These are phyloP conservation scores for Diplodia corticola DNA, from an alignment of 2,329 filamentous ascomycete species.

Conservation along the genomic window DNA sequence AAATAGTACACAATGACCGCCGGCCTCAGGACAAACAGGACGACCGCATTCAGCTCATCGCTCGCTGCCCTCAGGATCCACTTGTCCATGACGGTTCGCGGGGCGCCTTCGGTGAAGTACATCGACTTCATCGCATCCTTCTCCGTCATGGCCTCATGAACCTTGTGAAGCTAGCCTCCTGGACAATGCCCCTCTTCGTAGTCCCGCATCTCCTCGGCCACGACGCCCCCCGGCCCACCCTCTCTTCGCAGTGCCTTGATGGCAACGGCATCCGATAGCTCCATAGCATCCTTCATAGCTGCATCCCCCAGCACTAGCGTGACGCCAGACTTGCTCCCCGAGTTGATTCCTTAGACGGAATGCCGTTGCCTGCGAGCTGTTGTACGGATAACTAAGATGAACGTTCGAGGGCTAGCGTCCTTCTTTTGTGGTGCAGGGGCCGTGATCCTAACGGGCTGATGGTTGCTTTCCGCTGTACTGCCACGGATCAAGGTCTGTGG, in stretches of 20 bases:
- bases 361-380: too few species aligned
- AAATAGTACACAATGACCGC: neutral
- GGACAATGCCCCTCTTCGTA: neutral
- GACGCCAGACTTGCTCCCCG: too few species aligned
- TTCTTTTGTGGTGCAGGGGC: too few species aligned
- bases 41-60: neutral
- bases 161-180: neutral
- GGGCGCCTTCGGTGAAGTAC: neutral
- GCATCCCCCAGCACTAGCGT: too few species aligned
- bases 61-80: slow-evolving; percentile 4
- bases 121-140: slow-evolving; percentile 1
- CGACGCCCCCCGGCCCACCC: neutral
- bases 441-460: too few species aligned
- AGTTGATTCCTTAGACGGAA: too few species aligned
- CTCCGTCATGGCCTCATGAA: neutral
- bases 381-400: too few species aligned
- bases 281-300: slow-evolving; percentile 10
- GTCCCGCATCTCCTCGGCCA: neutral
- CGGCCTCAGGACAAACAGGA: neutral
- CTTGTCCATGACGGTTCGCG: neutral
- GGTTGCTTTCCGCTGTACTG: too few species aligned
- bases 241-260: neutral
- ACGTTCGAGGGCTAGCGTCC: too few species aligned
- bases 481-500: too few species aligned
- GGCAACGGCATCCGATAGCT: slow-evolving; percentile 1